phyloP scores from a whole-genome alignment of 148 eudicot genomes.

The Rhododendron henanense region DNA sequence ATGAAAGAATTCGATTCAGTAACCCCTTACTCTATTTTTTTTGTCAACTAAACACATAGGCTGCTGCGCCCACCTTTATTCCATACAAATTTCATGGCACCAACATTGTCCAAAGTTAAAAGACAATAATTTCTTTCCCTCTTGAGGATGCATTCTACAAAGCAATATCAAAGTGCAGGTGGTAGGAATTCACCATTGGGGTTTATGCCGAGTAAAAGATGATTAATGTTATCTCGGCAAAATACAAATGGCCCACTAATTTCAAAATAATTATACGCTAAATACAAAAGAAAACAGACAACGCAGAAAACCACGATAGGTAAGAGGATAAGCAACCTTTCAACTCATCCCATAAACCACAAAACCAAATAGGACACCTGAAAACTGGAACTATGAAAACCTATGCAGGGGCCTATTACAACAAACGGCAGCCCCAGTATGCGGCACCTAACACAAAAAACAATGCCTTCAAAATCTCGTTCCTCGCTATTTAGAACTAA shows the following conservation, averaged over 20 bases:
- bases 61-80: background rate
- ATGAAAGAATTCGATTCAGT: too few relatives aligned
- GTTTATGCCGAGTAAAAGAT: background rate
- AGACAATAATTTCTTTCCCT: background rate
- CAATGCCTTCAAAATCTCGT: conserved; percentile 24
- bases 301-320: conserved; percentile 11
- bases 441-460: conserved; percentile 21
- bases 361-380: conserved; percentile 12
- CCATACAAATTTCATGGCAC: background rate
- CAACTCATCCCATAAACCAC: conserved; percentile 10
- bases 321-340: background rate
- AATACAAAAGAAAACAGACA: conserved; percentile 17
- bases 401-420: conserved; percentile 15
- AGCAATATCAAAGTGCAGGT: background rate
- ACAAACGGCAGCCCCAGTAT: conserved; percentile 22
- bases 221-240: background rate
- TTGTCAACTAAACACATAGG: background rate
- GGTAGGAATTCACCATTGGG: background rate
- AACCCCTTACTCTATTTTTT: too few relatives aligned
- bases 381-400: conserved; percentile 2
- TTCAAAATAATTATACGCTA: conserved; percentile 5
- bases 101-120: background rate
- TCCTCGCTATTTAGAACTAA: background rate
- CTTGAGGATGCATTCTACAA: background rate
- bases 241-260: conserved; percentile 3